Evolutionary conservation across 108 stramenopile genomes (phyloP).

Genomic region (Aurantiochytrium sp.): DNA sequence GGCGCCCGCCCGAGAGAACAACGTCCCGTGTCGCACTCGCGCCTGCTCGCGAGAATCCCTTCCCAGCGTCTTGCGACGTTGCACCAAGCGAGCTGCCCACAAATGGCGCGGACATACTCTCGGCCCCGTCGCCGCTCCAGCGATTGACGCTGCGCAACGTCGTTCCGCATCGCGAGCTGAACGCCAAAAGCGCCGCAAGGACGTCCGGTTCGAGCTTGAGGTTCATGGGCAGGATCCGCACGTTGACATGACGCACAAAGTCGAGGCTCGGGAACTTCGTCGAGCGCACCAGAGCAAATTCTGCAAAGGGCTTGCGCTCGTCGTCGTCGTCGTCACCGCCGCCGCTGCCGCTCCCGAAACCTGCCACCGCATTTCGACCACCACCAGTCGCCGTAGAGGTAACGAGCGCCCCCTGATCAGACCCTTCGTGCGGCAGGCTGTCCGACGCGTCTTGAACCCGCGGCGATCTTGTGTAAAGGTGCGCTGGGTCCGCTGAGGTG

Average conservation of each 20-base stretch:
- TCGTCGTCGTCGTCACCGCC: neutral
- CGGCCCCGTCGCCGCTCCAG: neutral
- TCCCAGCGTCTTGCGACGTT: neutral
- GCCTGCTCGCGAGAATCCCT: neutral
- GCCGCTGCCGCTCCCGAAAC: no score
- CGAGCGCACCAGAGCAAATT: neutral
- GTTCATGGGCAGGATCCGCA: neutral
- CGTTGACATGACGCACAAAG: constrained; percentile 9
- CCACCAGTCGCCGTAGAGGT: no score
- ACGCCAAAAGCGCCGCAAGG: neutral
- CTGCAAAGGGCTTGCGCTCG: constrained; percentile 8
- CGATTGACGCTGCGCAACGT: neutral
- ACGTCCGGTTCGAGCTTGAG: constrained; percentile 19
- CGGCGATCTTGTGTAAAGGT: neutral
- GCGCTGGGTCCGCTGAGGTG: neutral
- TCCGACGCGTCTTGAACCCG: neutral
- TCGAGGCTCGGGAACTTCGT: constrained; percentile 2
- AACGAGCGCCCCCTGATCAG: no score
- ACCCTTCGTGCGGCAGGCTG: neutral
- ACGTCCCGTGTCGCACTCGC: neutral
- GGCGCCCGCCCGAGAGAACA: neutral
- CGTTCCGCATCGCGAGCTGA: neutral
- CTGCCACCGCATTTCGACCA: no score
- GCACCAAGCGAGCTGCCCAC: neutral
- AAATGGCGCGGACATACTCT: neutral